These are phyloP conservation scores for Sporothrix sp. DNA, from an alignment of 2,329 filamentous ascomycete species.

Conservation along the genomic window DNA sequence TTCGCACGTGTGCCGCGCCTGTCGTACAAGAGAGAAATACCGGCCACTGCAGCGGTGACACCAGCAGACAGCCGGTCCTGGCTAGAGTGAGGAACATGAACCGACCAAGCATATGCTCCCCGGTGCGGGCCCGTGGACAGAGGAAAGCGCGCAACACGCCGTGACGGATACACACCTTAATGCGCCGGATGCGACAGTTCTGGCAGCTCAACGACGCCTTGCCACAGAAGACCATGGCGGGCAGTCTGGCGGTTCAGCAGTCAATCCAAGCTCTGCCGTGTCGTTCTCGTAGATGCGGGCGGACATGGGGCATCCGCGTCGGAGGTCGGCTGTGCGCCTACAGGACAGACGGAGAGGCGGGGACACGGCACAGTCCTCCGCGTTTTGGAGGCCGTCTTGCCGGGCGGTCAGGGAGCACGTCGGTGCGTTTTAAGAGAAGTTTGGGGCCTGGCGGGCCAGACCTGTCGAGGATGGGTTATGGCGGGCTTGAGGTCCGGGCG, in stretches of 20 bases:
- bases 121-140: background rate
- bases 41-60: too few species aligned
- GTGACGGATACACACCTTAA: conserved; percentile 47
- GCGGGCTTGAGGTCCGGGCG: background rate
- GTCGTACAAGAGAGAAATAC: too few species aligned
- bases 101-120: too few species aligned
- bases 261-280: background rate
- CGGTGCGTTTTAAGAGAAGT: too few species aligned
- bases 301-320: background rate
- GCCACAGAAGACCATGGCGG: conserved; percentile 45
- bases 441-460: background rate
- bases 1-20: too few species aligned
- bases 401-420: too few species aligned
- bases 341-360: background rate
- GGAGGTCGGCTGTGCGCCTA: background rate
- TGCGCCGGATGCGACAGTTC: conserved; percentile 43
- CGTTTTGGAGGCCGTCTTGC: background rate
- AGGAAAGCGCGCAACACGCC: background rate
- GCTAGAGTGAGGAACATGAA: too few species aligned
- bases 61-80: too few species aligned
- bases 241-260: background rate
- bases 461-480: too few species aligned
- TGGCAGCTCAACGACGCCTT: conserved; percentile 48
- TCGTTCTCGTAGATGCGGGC: background rate
- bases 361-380: too few species aligned